These are phyloP conservation scores for Afroboletus lepidellus DNA, from an alignment of 1,284 basidiomycete species.

Conservation along the genomic window DNA sequence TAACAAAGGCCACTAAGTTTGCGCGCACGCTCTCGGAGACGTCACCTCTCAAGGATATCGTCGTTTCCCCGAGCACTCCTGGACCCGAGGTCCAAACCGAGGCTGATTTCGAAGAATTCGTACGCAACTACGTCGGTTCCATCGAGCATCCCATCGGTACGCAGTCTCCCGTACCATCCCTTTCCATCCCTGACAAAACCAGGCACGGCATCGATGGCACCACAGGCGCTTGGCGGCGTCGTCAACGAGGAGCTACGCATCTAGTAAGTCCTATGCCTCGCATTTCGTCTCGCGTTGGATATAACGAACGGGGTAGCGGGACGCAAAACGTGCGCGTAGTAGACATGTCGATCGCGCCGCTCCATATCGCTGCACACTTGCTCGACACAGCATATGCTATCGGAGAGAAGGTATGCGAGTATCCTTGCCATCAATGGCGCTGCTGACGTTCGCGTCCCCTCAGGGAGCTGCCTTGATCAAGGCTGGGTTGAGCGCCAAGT, in stretches of 20 bases:
- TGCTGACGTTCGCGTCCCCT: neutral
- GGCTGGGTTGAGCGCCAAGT: neutral
- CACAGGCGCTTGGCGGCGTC: constrained; percentile 14
- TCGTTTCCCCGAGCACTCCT: constrained; percentile 18
- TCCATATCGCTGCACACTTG: constrained; percentile 16
- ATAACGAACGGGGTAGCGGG: constrained; percentile 5
- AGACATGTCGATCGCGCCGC: constrained; percentile 17
- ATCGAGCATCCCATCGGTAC: constrained; percentile 17
- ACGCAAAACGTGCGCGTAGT: constrained; percentile 21
- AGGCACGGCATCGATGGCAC: constrained; percentile 21
- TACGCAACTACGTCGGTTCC: constrained; percentile 4
- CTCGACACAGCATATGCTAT: constrained; percentile 22
- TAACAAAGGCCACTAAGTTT: constrained; percentile 19
- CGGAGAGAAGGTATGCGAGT: constrained; percentile 16
- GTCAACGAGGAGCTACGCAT: constrained; percentile 18
- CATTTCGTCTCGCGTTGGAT: neutral
- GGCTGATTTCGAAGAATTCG: constrained; percentile 16
- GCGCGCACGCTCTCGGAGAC: constrained; percentile 18
- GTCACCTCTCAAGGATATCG: constrained; percentile 14
- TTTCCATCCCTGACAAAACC: neutral
- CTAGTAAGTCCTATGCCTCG: constrained; percentile 5
- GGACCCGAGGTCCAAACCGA: constrained; percentile 23
- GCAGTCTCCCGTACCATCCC: neutral
- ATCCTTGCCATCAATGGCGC: neutral
- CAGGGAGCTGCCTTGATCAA: constrained; percentile 16